Conservation (phyloP, 2,329 filamentous ascomycete species). For the Fusarium pininemorale region DNA sequence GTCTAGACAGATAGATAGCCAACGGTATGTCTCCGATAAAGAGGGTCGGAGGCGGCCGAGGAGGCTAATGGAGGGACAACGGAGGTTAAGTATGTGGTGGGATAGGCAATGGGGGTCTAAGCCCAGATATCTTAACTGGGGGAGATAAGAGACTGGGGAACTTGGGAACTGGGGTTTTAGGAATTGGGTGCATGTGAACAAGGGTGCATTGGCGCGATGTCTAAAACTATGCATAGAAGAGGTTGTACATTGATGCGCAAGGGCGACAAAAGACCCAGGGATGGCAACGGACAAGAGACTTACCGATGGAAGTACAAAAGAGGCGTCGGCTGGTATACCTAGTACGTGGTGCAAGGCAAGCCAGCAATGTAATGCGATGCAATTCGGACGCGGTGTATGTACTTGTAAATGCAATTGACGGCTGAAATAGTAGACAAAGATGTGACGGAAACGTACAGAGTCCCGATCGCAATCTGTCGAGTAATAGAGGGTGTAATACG, state of each 20-base stretch:
- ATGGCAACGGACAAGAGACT: constrained; percentile 7
- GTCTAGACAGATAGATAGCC: constrained; percentile 9
- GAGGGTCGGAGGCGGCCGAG: constrained; percentile 16
- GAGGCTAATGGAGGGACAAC: constrained; percentile 11
- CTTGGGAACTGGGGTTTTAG: constrained; percentile 18
- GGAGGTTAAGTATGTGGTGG: constrained; percentile 29
- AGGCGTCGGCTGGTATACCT: constrained; percentile 11
- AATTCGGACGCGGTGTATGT: constrained; percentile 7
- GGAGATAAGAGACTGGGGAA: constrained; percentile 33
- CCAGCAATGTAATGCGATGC: constrained; percentile 4
- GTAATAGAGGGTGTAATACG: constrained; percentile 33
- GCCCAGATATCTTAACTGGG: constrained; percentile 27
- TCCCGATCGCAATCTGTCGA: constrained; percentile 14
- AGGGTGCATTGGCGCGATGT: constrained; percentile 7
- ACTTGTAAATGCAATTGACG: constrained; percentile 10
- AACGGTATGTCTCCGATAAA: constrained; percentile 31
- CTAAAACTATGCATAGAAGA: constrained; percentile 5
- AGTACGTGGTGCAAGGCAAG: constrained; percentile 27
- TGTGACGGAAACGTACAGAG: constrained; percentile 29
- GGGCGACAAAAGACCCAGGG: not conserved
- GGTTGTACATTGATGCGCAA: constrained; percentile 23
- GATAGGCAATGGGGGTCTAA: constrained; percentile 31
- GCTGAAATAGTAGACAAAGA: not conserved
- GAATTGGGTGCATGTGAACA: constrained; percentile 4
- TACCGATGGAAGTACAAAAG: constrained; percentile 30